These are phyloP conservation scores for Cystofilobasidium capitatum DNA, from an alignment of 768 basidiomycete genomes.

Conservation along the genomic window DNA sequence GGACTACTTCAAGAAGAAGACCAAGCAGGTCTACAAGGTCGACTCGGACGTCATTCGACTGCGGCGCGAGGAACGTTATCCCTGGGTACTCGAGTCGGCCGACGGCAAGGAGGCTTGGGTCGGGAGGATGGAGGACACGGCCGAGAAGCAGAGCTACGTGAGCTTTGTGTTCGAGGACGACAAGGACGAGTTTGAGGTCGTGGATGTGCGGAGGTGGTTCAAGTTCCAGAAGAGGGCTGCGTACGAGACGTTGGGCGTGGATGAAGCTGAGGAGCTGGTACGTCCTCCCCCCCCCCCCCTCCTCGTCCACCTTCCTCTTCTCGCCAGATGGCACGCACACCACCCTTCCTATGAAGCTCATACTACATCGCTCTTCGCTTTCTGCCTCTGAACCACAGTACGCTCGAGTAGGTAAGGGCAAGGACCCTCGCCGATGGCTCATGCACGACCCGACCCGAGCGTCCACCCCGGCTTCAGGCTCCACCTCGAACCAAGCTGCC, in stretches of 20 bases:
- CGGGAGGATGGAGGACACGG: constrained; percentile 68
- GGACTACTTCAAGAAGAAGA: constrained; percentile 76
- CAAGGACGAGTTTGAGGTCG: constrained; percentile 74
- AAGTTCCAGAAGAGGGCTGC: constrained; percentile 80
- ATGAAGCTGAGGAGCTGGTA: constrained; percentile 49
- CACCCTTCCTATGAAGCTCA: neutral
- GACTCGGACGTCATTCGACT: constrained; percentile 68
- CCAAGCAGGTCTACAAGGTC: constrained; percentile 67
- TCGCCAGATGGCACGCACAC: neutral
- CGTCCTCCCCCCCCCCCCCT: neutral
- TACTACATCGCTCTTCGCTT: neutral
- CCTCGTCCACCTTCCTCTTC: neutral
- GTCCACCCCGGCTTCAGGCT: neutral
- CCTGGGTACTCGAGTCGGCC: constrained; percentile 70
- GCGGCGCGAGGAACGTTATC: constrained; percentile 74
- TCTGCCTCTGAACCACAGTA: constrained; percentile 2
- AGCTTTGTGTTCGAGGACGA: constrained; percentile 59
- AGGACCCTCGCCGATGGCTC: constrained; percentile 24
- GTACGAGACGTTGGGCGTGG: constrained; percentile 59
- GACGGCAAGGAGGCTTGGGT: constrained; percentile 63
- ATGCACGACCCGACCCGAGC: constrained; percentile 23
- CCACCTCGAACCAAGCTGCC: neutral
- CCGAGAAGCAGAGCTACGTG: constrained; percentile 60
- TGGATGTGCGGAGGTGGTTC: constrained; percentile 81
- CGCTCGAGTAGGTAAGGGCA: constrained; percentile 19